Evolutionary conservation across 2,329 filamentous ascomycete species (phyloP), one percentile per base, ranked within the genome.

Genomic region (Calonectria fujianensis): DNA sequence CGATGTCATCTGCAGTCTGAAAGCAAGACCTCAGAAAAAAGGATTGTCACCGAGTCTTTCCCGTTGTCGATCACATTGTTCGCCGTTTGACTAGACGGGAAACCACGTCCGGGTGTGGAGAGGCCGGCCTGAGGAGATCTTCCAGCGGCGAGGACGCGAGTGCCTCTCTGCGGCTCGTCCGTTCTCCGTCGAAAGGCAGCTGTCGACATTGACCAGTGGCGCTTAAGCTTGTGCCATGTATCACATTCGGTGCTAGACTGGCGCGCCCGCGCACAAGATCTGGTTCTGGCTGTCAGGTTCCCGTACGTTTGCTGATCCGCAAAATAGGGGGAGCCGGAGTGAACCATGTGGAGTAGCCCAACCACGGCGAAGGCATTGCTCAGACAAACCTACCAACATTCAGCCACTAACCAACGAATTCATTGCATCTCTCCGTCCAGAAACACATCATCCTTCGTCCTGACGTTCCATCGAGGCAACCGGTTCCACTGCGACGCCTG

Each of bases 261-360:
- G 68, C 51, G 39, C 61, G 66, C 32, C 32, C 51, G 39, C 61
- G 48, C n/a, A 35, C 31, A 24, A 50, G 41, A 45, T 54, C 61
- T 63, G 31, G 57, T 65, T 29, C 27, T 39, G 66, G 20, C 35
- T 70, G 50, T 32, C 68, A 31, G 57, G 73, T 67, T 72, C 45
- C 45, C 20, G 45, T 48, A 63, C 54, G 72, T 72, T 71, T 64
- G 63, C 32, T 69, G 74, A 74, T 80, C 73, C 74, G 72, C 69
- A 68, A 57, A 76, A 75, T 70, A 76, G 76, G 77, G 79, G 77
- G 41, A 31, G 39, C 32, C 35, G 37, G 69, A 57, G 63, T 67
- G 39, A 75, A 72, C 57, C 65, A 63, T 63, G 72, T 74, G 78
- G 78, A 75, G 75, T 64, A 74, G 75, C 72, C 52, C 76, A 75